These are phyloP conservation scores for Escallonia herrerae DNA, from an alignment of 129 eudicot species.

Conservation along the genomic window DNA sequence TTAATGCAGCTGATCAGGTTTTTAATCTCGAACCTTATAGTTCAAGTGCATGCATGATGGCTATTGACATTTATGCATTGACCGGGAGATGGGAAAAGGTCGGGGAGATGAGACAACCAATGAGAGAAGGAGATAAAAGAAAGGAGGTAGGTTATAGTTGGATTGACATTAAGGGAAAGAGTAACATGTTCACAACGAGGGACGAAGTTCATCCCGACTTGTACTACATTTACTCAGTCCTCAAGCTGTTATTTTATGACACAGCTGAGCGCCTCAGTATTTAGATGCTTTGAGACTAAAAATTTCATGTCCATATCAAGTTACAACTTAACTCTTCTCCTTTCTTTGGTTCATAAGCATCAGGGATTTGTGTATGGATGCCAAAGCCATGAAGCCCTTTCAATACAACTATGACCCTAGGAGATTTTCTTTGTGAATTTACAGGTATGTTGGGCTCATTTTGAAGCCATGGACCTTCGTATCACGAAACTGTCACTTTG, in stretches of 20 bases:
- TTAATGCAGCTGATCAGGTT: constrained; percentile 10
- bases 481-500: not conserved
- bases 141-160: constrained; percentile 25
- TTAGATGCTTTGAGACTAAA: not conserved
- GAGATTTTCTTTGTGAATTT: not conserved
- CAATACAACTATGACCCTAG: not conserved
- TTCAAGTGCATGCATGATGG: constrained; percentile 9
- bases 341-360: not conserved
- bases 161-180: constrained; percentile 12
- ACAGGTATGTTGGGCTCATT: not conserved
- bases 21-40: constrained; percentile 4
- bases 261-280: not conserved
- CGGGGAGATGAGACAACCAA: not conserved
- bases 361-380: not conserved
- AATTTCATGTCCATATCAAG: not conserved
- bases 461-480: not conserved
- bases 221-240: constrained; percentile 1
- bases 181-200: constrained; percentile 8
- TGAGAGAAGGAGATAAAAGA: constrained; percentile 7
- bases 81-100: constrained; percentile 12
- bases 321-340: too few relatives aligned
- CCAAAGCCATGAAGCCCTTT: not conserved
- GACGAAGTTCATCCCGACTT: constrained; percentile 9
- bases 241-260: constrained; percentile 5
- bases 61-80: not conserved